Evolutionary conservation across 306 rosid genomes (phyloP).

Genomic region (barrel medic (Medicago truncatula)): DNA sequence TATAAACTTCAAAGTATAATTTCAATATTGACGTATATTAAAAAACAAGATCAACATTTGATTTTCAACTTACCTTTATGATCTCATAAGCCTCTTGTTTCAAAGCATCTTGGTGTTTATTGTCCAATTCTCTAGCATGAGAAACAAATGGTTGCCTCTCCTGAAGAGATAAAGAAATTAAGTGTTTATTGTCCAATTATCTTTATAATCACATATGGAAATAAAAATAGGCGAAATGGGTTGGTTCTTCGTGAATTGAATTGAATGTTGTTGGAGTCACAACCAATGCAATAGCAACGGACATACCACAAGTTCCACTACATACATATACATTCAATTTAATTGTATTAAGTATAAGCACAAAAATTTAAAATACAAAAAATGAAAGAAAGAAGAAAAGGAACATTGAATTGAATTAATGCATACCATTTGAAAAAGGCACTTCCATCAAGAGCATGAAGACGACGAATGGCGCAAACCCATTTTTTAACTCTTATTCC

Average conservation of each 20-base stretch:
- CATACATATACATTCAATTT: not conserved
- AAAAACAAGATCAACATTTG: not conserved
- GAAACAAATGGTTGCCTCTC: conserved; percentile 55
- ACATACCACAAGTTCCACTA: conserved; percentile 54
- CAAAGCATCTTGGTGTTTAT: conserved; percentile 44
- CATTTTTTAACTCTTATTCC: too few species aligned
- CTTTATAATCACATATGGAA: too few species aligned
- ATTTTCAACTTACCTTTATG: conserved; percentile 51
- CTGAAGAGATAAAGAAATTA: conserved; percentile 43
- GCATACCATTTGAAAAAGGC: conserved; percentile 62
- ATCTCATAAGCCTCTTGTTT: conserved; percentile 45
- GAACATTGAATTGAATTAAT: too few species aligned
- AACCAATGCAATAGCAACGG: conserved; percentile 56
- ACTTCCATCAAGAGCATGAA: conserved; percentile 67
- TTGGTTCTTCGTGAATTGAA: not conserved
- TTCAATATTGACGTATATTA: not conserved
- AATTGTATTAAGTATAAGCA: too few species aligned
- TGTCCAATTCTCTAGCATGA: conserved; percentile 49
- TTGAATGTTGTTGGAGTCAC: conserved; percentile 43
- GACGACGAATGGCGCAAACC: not conserved
- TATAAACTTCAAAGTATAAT: too few species aligned
- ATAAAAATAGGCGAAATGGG: not conserved
- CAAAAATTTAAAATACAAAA: too few species aligned
- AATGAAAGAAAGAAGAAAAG: not conserved
- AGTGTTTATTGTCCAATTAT: too few species aligned